Conservation (phyloP, 2,329 filamentous ascomycete species). For the Bipolaris oryzae region DNA sequence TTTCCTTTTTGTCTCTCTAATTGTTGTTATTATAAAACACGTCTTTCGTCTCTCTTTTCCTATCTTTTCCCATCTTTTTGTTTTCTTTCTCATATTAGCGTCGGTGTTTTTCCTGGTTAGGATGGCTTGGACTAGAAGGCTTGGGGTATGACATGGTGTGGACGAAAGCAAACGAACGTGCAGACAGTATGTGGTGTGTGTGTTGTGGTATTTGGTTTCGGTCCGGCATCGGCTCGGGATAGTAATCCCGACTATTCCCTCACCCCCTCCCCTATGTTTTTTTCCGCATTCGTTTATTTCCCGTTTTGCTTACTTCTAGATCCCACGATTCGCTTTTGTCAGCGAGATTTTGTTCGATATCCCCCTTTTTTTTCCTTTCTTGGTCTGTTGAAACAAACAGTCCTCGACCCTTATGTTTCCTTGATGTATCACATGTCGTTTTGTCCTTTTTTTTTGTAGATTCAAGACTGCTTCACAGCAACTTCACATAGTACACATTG, state of each 20-base stretch:
- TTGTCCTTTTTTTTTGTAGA: too few species aligned
- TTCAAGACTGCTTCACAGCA: too few species aligned
- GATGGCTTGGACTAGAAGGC: background rate
- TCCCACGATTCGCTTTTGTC: background rate
- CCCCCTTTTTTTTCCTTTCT: too few species aligned
- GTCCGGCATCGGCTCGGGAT: conserved; percentile 1
- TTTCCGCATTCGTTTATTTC: background rate
- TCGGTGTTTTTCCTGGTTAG: conserved; percentile 1
- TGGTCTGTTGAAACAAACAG: too few species aligned
- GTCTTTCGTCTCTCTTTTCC: background rate
- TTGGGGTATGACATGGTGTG: background rate
- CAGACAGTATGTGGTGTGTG: background rate
- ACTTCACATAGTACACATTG: too few species aligned
- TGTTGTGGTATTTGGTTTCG: conserved; percentile 2
- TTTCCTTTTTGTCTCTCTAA: background rate
- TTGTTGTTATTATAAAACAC: too few species aligned
- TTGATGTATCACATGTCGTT: too few species aligned
- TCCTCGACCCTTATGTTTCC: too few species aligned
- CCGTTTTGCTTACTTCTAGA: background rate
- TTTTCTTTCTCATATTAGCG: conserved; percentile 9
- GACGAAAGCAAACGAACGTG: background rate
- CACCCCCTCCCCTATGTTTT: background rate
- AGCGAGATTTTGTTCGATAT: background rate
- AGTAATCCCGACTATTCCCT: background rate
- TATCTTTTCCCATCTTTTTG: background rate